Evolutionary conservation across 768 basidiomycete species (phyloP).

Genomic region (Chalciporus piperatus): DNA sequence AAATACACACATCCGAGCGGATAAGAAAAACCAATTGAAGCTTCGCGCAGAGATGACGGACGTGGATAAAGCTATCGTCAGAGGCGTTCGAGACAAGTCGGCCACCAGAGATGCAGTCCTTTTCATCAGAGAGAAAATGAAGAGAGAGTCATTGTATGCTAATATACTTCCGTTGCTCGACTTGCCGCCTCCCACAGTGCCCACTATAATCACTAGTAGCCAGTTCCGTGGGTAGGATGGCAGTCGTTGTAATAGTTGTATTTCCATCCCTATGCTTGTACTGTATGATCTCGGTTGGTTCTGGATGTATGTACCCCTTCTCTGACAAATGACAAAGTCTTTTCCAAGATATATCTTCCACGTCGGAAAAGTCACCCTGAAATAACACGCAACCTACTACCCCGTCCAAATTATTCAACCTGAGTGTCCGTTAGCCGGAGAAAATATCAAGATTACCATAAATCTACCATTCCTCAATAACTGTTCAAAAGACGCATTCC

Average conservation of each 20-base stretch:
- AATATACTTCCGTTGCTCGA: not conserved
- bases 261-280: no score
- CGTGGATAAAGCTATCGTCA: constrained; percentile 12
- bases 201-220: not conserved
- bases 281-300: no score
- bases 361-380: no score
- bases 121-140: constrained; percentile 14
- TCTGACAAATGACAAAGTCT: no score
- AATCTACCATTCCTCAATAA: not conserved
- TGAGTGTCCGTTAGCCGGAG: no score
- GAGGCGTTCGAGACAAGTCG: not conserved
- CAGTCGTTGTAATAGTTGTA: not conserved
- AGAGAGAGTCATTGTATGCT: constrained; percentile 11
- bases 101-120: not conserved
- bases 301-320: no score
- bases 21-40: constrained; percentile 15
- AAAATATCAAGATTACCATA: no score
- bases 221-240: not conserved
- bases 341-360: no score
- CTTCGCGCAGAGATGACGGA: constrained; percentile 16
- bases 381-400: no score
- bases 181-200: not conserved
- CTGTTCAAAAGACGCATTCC: not conserved
- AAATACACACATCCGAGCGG: constrained; percentile 14
- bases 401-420: not conserved